These are phyloP conservation scores for Perilla frutescens DNA, from an alignment of 257 asterid species.

Conservation along the genomic window DNA sequence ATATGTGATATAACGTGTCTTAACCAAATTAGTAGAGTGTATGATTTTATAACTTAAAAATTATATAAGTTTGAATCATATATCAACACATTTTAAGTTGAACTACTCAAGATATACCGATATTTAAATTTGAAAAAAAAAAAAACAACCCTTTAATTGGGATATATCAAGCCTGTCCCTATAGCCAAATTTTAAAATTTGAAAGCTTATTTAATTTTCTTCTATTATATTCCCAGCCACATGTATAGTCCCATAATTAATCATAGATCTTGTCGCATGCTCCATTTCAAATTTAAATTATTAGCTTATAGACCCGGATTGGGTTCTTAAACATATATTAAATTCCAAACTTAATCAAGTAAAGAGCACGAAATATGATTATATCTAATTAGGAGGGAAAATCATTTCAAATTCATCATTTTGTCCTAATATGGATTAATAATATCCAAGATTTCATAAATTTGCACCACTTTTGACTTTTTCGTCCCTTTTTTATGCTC, in stretches of 20 bases:
- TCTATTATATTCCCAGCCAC: neutral
- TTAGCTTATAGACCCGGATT: slow-evolving; percentile 4
- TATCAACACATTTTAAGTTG: no score
- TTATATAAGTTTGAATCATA: no score
- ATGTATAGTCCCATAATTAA: slow-evolving; percentile 25
- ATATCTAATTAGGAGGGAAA: slow-evolving; percentile 23
- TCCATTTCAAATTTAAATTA: neutral
- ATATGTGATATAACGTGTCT: no score
- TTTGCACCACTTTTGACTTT: slow-evolving; percentile 27
- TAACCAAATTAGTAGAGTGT: no score
- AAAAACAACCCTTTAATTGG: no score
- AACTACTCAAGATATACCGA: no score
- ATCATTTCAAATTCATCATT: slow-evolving; percentile 46
- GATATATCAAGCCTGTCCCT: no score
- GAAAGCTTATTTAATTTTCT: neutral
- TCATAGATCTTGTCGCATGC: slow-evolving; percentile 30
- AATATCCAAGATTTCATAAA: slow-evolving; percentile 23
- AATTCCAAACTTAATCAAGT: slow-evolving; percentile 6
- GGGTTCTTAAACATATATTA: neutral
- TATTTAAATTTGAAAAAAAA: no score
- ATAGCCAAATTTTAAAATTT: slow-evolving; percentile 21
- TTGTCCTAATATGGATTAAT: slow-evolving; percentile 38
- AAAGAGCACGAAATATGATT: slow-evolving; percentile 24
- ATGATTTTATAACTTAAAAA: no score
- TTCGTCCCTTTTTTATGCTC: slow-evolving; percentile 12